Evolutionary conservation across 1,139 yeast genomes (phyloP).

Genomic region (Kurtzmaniella quercitrusa): DNA sequence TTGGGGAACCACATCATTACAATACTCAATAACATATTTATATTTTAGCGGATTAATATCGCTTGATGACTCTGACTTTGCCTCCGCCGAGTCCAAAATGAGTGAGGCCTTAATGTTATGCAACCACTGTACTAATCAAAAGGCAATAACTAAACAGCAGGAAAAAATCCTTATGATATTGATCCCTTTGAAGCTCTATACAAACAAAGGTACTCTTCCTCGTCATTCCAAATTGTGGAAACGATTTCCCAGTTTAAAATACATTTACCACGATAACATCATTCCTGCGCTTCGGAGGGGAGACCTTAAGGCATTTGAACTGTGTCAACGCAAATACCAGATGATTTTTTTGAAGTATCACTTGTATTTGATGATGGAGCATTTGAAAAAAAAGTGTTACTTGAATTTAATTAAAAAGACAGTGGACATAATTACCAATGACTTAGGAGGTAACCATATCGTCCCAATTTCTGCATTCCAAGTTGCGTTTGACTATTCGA

Average conservation of each 20-base stretch:
- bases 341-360: conserved; percentile 53
- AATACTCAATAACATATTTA: conserved; percentile 56
- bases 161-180: conserved; percentile 46
- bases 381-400: conserved; percentile 49
- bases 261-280: conserved; percentile 45
- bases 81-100: conserved; percentile 46
- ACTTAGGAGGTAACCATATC: conserved; percentile 33
- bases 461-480: conserved; percentile 47
- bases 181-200: conserved; percentile 52
- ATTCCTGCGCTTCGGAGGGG: conserved; percentile 53
- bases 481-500: conserved; percentile 42
- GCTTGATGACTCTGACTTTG: conserved; percentile 60
- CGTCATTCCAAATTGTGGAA: conserved; percentile 29
- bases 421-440: conserved; percentile 24
- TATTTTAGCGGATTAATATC: conserved; percentile 65
- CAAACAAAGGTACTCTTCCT: conserved; percentile 40
- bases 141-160: conserved; percentile 24
- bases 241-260: conserved; percentile 38
- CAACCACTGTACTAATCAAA: conserved; percentile 17
- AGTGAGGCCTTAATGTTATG: conserved; percentile 42
- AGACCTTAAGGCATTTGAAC: conserved; percentile 41
- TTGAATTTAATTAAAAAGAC: conserved; percentile 51
- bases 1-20: conserved; percentile 40
- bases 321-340: conserved; percentile 30
- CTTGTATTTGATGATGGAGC: conserved; percentile 59